These are phyloP conservation scores for Trypanosoma platydactyli DNA, from an alignment of 208 protist genomes.

Conservation along the genomic window DNA sequence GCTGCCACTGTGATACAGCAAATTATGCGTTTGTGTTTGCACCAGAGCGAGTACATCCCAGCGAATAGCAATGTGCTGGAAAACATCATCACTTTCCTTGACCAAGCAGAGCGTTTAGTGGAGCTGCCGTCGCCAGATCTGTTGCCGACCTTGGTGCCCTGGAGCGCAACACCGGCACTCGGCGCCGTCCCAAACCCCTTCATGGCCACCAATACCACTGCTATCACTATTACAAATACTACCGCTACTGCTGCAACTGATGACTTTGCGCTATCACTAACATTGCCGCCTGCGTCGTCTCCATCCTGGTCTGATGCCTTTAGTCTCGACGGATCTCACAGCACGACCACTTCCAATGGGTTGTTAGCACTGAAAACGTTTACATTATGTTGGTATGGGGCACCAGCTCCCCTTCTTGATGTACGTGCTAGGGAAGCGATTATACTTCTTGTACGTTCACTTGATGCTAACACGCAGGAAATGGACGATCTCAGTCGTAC, in stretches of 20 bases:
- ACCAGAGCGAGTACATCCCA: constrained; percentile 28
- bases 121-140: constrained; percentile 10
- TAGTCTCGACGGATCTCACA: neutral
- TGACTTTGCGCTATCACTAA: neutral
- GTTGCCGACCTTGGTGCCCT: constrained; percentile 9
- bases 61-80: constrained; percentile 2
- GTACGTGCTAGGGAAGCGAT: constrained; percentile 2
- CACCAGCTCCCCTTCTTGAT: constrained; percentile 12
- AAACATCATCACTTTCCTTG: constrained; percentile 9
- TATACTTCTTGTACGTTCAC: constrained; percentile 17
- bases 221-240: neutral
- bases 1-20: constrained; percentile 21
- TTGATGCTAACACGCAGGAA: constrained; percentile 59
- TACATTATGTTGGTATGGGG: constrained; percentile 15
- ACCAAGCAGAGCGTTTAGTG: neutral
- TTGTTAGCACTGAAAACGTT: constrained; percentile 22
- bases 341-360: neutral
- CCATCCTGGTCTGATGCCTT: constrained; percentile 3
- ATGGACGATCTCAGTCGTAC: constrained; percentile 38
- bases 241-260: neutral
- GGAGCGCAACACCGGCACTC: constrained; percentile 21
- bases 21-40: constrained; percentile 25
- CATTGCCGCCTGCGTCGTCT: neutral
- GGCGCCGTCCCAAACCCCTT: constrained; percentile 1
- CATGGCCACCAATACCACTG: neutral